These are phyloP conservation scores for Polygonum maritimum DNA, from an alignment of 148 eudicot species.

Conservation along the genomic window DNA sequence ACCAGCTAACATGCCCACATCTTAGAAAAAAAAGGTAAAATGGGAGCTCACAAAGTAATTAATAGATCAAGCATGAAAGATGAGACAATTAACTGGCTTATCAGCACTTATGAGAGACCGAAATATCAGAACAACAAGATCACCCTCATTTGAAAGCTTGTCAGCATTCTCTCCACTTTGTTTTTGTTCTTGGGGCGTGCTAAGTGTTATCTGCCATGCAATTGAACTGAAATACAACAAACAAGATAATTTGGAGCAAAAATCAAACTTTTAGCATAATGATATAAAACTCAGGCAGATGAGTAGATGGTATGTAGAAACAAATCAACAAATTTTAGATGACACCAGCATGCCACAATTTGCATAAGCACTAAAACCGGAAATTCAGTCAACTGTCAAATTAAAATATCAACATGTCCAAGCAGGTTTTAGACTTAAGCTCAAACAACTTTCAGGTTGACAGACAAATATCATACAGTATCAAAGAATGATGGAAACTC, in stretches of 20 bases:
- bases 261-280: background rate
- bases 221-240: slow-evolving; percentile 50
- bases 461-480: background rate
- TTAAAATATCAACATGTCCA: background rate
- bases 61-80: background rate
- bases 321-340: background rate
- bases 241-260: background rate
- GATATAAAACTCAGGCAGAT: background rate
- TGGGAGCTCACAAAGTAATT: background rate
- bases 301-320: background rate
- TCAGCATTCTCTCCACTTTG: slow-evolving; percentile 26
- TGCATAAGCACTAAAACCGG: background rate
- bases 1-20: background rate
- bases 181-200: slow-evolving; percentile 34
- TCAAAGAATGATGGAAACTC: background rate
- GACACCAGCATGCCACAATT: background rate
- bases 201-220: slow-evolving; percentile 88
- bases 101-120: slow-evolving; percentile 83
- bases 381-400: background rate
- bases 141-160: slow-evolving; percentile 32
- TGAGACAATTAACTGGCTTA: slow-evolving; percentile 46
- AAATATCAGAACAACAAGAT: slow-evolving; percentile 74
- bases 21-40: slow-evolving; percentile 1
- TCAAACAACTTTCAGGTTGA: background rate
- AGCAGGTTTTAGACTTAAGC: background rate